phyloP scores from a whole-genome alignment of 1,139 yeast genomes.

The Meyerozyma athensensis region DNA sequence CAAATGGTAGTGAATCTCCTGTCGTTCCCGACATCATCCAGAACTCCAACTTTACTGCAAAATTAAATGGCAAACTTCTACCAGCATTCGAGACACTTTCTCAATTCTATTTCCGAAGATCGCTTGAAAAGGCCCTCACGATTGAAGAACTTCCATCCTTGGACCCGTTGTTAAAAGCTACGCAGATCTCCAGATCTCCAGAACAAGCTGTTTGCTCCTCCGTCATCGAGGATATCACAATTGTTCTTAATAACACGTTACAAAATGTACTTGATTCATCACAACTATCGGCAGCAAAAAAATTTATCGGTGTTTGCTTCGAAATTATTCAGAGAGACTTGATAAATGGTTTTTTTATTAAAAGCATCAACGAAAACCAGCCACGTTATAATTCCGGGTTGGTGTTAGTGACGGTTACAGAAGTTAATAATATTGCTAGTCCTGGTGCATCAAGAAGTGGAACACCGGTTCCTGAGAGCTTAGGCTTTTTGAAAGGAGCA shows the following conservation, averaged over 20 bases:
- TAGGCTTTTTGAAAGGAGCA: slow-evolving; percentile 44
- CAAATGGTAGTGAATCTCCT: slow-evolving; percentile 4
- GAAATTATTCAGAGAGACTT: slow-evolving; percentile 34
- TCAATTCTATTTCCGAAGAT: slow-evolving; percentile 65
- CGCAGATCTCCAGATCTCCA: slow-evolving; percentile 20
- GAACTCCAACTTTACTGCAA: slow-evolving; percentile 57
- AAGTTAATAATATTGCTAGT: slow-evolving; percentile 14
- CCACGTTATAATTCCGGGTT: slow-evolving; percentile 48
- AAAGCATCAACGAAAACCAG: slow-evolving; percentile 51
- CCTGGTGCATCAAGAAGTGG: slow-evolving; percentile 30
- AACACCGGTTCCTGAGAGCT: slow-evolving; percentile 36
- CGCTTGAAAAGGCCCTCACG: slow-evolving; percentile 76
- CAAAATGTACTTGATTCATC: slow-evolving; percentile 60
- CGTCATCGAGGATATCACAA: slow-evolving; percentile 77
- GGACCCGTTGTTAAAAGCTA: slow-evolving; percentile 23
- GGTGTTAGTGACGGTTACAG: slow-evolving; percentile 17
- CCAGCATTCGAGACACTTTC: slow-evolving; percentile 63
- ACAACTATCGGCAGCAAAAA: slow-evolving; percentile 48
- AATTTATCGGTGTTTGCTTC: slow-evolving; percentile 35
- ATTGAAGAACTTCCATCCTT: slow-evolving; percentile 69
- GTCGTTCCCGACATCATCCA: slow-evolving; percentile 1
- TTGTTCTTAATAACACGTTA: slow-evolving; percentile 65
- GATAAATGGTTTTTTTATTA: slow-evolving; percentile 37
- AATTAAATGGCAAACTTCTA: slow-evolving; percentile 48
- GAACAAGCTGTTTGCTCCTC: slow-evolving; percentile 74